Evolutionary conservation across 2,329 filamentous ascomycete genomes (phyloP).

Genomic region (Coniochaeta sp.): DNA sequence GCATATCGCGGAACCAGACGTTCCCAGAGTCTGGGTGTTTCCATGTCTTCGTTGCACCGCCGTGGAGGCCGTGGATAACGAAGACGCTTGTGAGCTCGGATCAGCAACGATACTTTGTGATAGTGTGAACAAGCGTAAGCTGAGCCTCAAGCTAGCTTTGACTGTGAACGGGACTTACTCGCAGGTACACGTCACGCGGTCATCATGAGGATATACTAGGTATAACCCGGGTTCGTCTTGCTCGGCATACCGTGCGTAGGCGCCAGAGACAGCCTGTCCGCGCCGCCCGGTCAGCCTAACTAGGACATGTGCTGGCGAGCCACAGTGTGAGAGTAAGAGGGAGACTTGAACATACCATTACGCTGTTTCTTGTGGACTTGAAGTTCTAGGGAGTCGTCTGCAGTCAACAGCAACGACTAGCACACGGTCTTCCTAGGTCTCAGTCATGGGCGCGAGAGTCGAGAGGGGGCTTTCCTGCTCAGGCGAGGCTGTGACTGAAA

Average conservation of each 20-base stretch:
- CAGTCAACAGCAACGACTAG: too few relatives aligned
- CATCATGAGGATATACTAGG: slow-evolving; percentile 1
- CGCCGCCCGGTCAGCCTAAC: background rate
- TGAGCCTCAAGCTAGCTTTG: background rate
- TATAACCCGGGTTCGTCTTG: slow-evolving; percentile 3
- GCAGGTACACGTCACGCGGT: slow-evolving; percentile 2
- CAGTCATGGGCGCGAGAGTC: background rate
- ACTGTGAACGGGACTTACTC: background rate
- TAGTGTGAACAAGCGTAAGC: background rate
- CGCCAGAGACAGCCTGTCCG: background rate
- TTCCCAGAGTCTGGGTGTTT: slow-evolving; percentile 1
- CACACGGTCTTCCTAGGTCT: too few relatives aligned
- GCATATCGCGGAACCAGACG: slow-evolving; percentile 2
- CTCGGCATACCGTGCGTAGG: slow-evolving; percentile 1
- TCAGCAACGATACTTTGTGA: background rate
- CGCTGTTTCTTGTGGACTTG: background rate
- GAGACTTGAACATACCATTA: background rate
- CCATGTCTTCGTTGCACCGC: slow-evolving; percentile 4
- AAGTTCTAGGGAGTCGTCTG: background rate
- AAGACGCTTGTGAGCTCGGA: background rate
- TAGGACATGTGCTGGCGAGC: background rate
- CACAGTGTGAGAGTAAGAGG: background rate
- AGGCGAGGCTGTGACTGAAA: background rate
- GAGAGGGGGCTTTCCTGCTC: background rate
- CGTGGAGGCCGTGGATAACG: slow-evolving; percentile 1